These are phyloP conservation scores for Boletus subluridellus DNA, from an alignment of 1,284 basidiomycete genomes.

Conservation along the genomic window DNA sequence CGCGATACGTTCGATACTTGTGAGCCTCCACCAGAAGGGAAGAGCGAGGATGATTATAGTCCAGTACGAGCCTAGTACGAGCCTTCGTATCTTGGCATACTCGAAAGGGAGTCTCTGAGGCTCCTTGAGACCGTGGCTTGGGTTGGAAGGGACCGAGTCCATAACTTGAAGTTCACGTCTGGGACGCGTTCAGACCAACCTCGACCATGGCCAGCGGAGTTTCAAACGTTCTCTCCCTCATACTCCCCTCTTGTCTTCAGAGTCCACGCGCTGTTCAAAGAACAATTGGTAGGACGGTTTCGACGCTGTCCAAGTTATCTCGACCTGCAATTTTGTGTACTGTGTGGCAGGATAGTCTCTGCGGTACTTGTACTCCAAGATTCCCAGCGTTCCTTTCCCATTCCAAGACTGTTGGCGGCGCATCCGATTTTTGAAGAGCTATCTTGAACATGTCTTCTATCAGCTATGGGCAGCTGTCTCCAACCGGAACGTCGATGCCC, in stretches of 20 bases:
- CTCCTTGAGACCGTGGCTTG: conserved; percentile 39
- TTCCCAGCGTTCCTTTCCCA: conserved; percentile 4
- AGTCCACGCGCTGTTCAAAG: conserved; percentile 11
- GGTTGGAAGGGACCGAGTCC: conserved; percentile 16
- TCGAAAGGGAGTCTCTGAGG: conserved; percentile 56
- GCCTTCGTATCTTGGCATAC: conserved; percentile 44
- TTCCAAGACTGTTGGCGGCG: conserved; percentile 9
- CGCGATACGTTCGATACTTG: conserved; percentile 76
- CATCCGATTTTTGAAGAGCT: conserved; percentile 3
- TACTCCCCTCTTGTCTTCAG: conserved; percentile 19
- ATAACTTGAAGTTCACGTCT: conserved; percentile 19
- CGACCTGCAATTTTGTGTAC: conserved; percentile 8
- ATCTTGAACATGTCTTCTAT: conserved; percentile 28
- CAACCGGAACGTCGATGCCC: conserved; percentile 22
- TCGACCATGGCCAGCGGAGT: conserved; percentile 27
- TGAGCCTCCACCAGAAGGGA: conserved; percentile 88
- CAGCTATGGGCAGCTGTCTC: conserved; percentile 27
- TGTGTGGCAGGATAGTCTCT: conserved; percentile 3
- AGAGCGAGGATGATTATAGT: conserved; percentile 65
- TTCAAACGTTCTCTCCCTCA: conserved; percentile 30
- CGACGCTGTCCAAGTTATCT: neutral
- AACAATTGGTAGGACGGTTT: conserved; percentile 9
- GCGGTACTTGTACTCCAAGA: conserved; percentile 5
- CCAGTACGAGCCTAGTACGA: conserved; percentile 74
- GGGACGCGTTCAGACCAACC: conserved; percentile 6